Conservation (phyloP, 2,329 filamentous ascomycete species). For the Dactylellina cionopaga region DNA sequence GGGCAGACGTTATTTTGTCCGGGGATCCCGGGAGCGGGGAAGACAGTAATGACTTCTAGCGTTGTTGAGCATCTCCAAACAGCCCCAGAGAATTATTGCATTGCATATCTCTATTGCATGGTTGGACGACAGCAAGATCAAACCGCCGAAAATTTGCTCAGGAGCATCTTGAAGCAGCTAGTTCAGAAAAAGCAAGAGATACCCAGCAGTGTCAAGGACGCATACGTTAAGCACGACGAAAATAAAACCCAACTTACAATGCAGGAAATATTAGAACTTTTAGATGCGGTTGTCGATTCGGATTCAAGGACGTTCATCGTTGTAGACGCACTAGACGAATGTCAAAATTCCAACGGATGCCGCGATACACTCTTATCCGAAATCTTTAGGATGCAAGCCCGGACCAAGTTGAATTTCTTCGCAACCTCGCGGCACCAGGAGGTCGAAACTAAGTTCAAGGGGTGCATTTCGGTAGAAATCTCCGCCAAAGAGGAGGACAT, state of each 20-base stretch:
- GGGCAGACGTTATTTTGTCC: no score
- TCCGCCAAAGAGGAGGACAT: no score
- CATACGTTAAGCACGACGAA: constrained; percentile 57
- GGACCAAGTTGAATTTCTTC: constrained; percentile 6
- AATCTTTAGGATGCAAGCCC: neutral
- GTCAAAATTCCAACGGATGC: neutral
- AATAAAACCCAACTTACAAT: neutral
- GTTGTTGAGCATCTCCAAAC: constrained; percentile 61
- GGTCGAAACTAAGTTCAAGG: no score
- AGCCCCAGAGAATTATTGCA: constrained; percentile 53
- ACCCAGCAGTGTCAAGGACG: constrained; percentile 56
- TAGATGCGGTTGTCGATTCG: neutral
- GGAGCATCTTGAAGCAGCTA: neutral
- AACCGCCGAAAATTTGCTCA: neutral
- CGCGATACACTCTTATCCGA: neutral
- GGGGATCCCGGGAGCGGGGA: constrained; percentile 66
- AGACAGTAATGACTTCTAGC: constrained; percentile 63
- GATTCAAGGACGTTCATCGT: constrained; percentile 21
- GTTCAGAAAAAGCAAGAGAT: constrained; percentile 43
- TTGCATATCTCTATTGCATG: neutral
- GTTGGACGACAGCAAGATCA: neutral
- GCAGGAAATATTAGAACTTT: neutral
- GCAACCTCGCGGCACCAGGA: no score
- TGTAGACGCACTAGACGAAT: constrained; percentile 32
- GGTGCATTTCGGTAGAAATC: no score